phyloP scores from a whole-genome alignment of 306 rosid genomes.

The Pueraria montana region DNA sequence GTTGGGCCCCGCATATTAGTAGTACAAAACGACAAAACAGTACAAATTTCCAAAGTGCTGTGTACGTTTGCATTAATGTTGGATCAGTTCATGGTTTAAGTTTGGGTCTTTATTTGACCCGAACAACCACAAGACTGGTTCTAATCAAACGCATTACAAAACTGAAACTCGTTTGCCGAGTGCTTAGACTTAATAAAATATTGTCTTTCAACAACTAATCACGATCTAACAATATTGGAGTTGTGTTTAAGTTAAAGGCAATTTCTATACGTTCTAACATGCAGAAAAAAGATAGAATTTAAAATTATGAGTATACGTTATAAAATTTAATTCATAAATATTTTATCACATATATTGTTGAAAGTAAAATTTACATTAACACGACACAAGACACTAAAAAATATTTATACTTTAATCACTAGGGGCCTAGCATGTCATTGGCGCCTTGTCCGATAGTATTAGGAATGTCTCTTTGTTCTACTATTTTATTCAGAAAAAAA shows the following conservation, averaged over 20 bases:
- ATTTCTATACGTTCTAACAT: neutral
- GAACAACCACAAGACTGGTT: neutral
- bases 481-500: too few relatives aligned
- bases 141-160: neutral
- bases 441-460: too few relatives aligned
- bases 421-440: too few relatives aligned
- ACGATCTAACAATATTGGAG: neutral
- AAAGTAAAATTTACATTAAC: neutral
- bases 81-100: neutral
- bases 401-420: too few relatives aligned
- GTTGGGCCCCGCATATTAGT: neutral
- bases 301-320: neutral
- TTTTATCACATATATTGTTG: too few relatives aligned
- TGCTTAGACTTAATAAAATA: neutral
- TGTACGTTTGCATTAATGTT: neutral
- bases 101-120: neutral
- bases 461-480: too few relatives aligned
- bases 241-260: neutral
- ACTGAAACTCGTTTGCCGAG: neutral
- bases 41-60: neutral
- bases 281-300: neutral
- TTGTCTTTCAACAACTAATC: neutral
- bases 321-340: neutral
- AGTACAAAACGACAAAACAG: neutral
- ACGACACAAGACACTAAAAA: neutral